Conservation (phyloP, 139 green algal species). For the Klebsormidium nitens region DNA sequence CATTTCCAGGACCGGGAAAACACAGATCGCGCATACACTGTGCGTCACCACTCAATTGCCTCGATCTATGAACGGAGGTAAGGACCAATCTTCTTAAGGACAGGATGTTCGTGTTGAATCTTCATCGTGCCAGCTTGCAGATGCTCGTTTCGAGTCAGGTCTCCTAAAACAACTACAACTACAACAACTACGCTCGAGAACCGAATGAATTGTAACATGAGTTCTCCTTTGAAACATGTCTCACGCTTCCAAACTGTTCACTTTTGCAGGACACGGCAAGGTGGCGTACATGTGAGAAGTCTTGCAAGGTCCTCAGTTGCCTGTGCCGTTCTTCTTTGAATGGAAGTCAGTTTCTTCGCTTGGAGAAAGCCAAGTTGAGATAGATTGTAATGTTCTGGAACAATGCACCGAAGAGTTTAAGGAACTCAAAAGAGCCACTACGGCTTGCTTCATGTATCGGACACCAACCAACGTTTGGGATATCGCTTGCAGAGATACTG, state of each 20-base stretch:
- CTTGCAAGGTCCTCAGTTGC: no score
- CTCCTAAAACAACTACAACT: neutral
- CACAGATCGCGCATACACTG: conserved; percentile 1
- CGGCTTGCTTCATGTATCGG: neutral
- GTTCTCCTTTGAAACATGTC: neutral
- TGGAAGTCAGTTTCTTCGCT: neutral
- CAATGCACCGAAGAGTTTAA: no score
- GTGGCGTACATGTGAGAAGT: no score
- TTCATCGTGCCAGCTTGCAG: neutral
- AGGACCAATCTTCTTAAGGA: no score
- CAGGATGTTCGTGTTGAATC: neutral
- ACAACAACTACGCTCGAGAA: neutral
- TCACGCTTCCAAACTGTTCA: no score
- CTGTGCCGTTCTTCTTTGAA: no score
- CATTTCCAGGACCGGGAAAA: conserved; percentile 1
- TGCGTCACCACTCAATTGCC: neutral
- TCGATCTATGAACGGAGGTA: no score
- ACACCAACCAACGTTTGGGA: neutral
- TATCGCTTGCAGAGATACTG: conserved; percentile 56
- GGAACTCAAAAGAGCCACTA: no score
- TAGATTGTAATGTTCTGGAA: no score
- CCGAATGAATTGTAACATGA: neutral
- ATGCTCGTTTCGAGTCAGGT: neutral
- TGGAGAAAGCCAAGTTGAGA: neutral
- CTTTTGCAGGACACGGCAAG: no score